Percentiles rank a stretch among this genome's conserved stretches.
phyloP scores from a whole-genome alignment of 192 early-diverging fungal species.

The Pecoramyces ruminantium region DNA sequence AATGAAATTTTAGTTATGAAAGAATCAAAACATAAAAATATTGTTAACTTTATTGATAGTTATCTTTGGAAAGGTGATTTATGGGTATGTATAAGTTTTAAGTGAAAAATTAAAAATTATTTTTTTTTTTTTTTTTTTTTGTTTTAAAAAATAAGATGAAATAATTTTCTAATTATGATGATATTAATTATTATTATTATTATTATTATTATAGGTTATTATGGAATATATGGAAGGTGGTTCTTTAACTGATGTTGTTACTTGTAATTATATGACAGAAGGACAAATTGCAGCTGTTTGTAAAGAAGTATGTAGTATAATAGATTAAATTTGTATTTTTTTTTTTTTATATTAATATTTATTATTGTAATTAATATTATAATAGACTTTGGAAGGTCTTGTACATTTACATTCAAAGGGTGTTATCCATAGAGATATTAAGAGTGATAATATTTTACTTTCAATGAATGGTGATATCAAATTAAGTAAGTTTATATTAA shows the following conservation, averaged over 20 bases:
- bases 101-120: too few relatives aligned
- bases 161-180: too few relatives aligned
- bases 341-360: constrained; percentile 6
- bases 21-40: constrained; percentile 32
- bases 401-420: constrained; percentile 50
- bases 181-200: too few relatives aligned
- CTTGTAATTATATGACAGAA: constrained; percentile 68
- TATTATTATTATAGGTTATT: too few relatives aligned
- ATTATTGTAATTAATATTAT: neutral
- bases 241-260: constrained; percentile 66
- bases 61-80: constrained; percentile 60
- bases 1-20: constrained; percentile 53
- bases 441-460: constrained; percentile 72
- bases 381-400: constrained; percentile 46
- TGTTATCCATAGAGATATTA: constrained; percentile 78
- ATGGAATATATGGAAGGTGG: constrained; percentile 92
- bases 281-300: constrained; percentile 87
- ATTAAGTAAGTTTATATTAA: constrained; percentile 13
- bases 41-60: constrained; percentile 71
- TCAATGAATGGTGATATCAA: constrained; percentile 69
- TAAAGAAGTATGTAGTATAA: constrained; percentile 43
- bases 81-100: constrained; percentile 27
- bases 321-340: neutral
- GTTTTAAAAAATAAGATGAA: too few relatives aligned
- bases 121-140: too few relatives aligned